A percentile compares a stretch with the other conserved stretches of the same genome.
These are phyloP conservation scores for Debaryomyces udenii DNA, from an alignment of 1,139 yeast species.

Conservation along the genomic window DNA sequence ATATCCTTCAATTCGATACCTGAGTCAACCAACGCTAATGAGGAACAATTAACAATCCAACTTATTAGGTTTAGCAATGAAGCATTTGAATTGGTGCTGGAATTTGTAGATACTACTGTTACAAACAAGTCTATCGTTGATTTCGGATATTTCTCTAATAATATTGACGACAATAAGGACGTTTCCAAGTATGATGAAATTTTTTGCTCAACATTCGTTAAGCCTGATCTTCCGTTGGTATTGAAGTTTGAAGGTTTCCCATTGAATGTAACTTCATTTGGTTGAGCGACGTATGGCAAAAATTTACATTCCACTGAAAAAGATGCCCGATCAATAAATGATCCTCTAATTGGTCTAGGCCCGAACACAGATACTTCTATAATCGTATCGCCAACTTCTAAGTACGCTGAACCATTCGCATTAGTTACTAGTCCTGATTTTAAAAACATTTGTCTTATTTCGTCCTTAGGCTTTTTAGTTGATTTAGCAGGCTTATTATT, in stretches of 20 bases:
- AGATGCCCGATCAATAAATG: conserved; percentile 70
- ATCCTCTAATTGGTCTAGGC: conserved; percentile 83
- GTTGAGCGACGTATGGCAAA: conserved; percentile 51
- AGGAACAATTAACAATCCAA: conserved; percentile 60
- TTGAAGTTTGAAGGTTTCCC: conserved; percentile 19
- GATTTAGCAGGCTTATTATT: conserved; percentile 1
- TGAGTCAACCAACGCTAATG: conserved; percentile 80
- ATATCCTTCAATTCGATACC: conserved; percentile 79
- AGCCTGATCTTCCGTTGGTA: conserved; percentile 37
- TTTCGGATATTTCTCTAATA: conserved; percentile 81
- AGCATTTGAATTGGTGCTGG: conserved; percentile 32
- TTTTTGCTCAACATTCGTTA: conserved; percentile 52
- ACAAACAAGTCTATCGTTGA: conserved; percentile 82
- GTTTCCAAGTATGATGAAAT: conserved; percentile 60
- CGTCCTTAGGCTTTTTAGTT: conserved; percentile 16
- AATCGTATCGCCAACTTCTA: conserved; percentile 66
- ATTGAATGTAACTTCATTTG: conserved; percentile 32
- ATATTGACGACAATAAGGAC: conserved; percentile 60
- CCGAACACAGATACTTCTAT: conserved; percentile 81
- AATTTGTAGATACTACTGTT: conserved; percentile 58
- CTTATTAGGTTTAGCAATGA: conserved; percentile 42
- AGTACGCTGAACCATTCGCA: conserved; percentile 81
- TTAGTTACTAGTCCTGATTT: conserved; percentile 67
- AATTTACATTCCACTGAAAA: conserved; percentile 69
- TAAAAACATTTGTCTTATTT: conserved; percentile 46